Evolutionary conservation across 2,329 filamentous ascomycete species (phyloP), one percentile per base, ranked within the genome.

Genomic region (Cladophialophora exuberans): DNA sequence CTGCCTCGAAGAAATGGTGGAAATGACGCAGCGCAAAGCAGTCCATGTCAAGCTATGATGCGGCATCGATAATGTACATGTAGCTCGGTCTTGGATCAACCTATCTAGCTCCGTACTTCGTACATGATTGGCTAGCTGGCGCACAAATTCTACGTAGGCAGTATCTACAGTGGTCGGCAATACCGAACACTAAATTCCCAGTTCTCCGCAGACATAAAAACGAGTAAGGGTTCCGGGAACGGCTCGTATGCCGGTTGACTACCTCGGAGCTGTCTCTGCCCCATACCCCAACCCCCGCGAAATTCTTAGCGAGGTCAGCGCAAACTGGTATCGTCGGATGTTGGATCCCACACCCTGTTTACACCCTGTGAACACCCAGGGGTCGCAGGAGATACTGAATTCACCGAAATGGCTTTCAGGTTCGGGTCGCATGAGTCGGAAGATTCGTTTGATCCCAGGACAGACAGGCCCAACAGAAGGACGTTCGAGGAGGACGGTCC

Each of bases 1-100:
- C 13, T 54, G 43, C 11, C 26, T 54, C 3, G 43, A 54, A 6
- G 52, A 54, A 18, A 7, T 54, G 39, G 13, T 52, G 10, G 39
- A 17, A 2, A 23, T 52, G 11, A 52, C 49, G 1, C 49, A 52
- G 31, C 10, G 10, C 2, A 52, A 52, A 18, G 23, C 48, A 4
- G 48, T 52, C n/a, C 23, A 18, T 44, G 41, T 44, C 22, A 44
- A 31, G 13, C 13, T 31, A 13, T 31, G 28, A 31, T 31, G 28
- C n/a, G n/a, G n/a, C n/a, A n/a, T n/a, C n/a, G n/a, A n/a, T n/a
- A n/a, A n/a, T n/a, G n/a, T n/a, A n/a, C n/a, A n/a, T n/a, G n/a
- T n/a, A n/a, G n/a, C n/a, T n/a, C n/a, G n/a, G n/a, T n/a, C n/a
- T n/a, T n/a, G n/a, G n/a, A n/a, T n/a, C n/a, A n/a, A n/a, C n/a